Evolutionary conservation across 768 basidiomycete genomes (phyloP), one percentile per base, ranked within the genome.

Genomic region (Cystofilobasidium bisporidii): DNA sequence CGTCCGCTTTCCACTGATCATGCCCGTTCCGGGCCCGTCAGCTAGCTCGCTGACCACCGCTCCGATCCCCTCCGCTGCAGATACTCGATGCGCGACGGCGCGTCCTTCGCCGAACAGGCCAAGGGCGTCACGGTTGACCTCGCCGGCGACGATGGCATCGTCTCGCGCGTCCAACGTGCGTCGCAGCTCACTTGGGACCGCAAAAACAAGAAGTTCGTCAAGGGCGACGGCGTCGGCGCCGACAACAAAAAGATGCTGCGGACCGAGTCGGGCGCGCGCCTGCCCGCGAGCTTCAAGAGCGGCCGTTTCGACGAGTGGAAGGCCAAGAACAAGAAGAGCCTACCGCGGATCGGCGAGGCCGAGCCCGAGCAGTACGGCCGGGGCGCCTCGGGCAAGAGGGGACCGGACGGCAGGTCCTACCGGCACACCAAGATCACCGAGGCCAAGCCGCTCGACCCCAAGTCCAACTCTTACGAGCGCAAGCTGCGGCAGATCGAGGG

Each of bases 231-330:
- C 15, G 81, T 79, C 53, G 94, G 91, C 24, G 84, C 91, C 11
- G 91, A 97, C 76, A 96, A 97, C 76, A 82, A 94, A 72, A 97
- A 96, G 78, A 81, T 98, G 71, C 87, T 99, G 72, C 85, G 84
- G 72, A 91, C 91, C 0, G 96, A 99, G 77, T 91, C 86, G 72
- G 96, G 96, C 4, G 85, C 87, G 20, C 85, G 87, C 58, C 81
- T 99, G 24, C 94, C 96, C 4, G 91, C 91, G 3, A 86, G 86
- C 14, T 99, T 91, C 78, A 86, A 88, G 62, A 91, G 88, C 72
- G 96, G 96, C 15, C 85, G 90, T 20, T 99, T 90, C 76, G 89
- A 94, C 65, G 91, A 94, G 75, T 99, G 96, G 96, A 88, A 87
- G 76, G 81, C 83, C 69, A 89, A 88, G 77, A 85, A 81, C 61